These are phyloP conservation scores for Naganishia randhawae DNA, from an alignment of 768 basidiomycete genomes.

Conservation along the genomic window DNA sequence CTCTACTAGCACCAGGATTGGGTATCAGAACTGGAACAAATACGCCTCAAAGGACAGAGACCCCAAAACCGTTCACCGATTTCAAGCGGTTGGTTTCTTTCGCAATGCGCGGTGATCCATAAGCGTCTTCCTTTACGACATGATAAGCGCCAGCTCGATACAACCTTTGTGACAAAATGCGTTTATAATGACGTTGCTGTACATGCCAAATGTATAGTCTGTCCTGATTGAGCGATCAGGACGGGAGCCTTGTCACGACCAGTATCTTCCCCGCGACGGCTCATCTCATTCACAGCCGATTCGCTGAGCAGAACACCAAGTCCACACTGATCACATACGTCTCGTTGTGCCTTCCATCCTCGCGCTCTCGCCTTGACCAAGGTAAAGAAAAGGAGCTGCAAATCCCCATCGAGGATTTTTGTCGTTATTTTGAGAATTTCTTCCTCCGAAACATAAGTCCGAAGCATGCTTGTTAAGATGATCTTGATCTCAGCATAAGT, in stretches of 20 bases:
- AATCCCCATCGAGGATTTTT: slow-evolving; percentile 72
- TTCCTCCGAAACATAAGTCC: slow-evolving; percentile 85
- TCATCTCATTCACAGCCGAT: not conserved
- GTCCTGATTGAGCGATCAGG: not conserved
- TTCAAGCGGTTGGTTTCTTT: slow-evolving; percentile 84
- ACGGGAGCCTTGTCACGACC: not conserved
- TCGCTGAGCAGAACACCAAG: slow-evolving; percentile 7
- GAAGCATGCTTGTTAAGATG: slow-evolving; percentile 91
- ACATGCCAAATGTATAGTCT: slow-evolving; percentile 1
- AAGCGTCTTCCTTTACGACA: not conserved
- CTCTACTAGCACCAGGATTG: slow-evolving; percentile 1
- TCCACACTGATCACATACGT: not conserved
- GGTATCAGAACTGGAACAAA: slow-evolving; percentile 17
- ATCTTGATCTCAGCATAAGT: slow-evolving; percentile 82
- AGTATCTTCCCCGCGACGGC: not conserved
- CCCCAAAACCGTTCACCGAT: slow-evolving; percentile 80
- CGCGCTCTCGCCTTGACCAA: slow-evolving; percentile 46
- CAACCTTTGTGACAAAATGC: not conserved
- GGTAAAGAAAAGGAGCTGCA: slow-evolving; percentile 69
- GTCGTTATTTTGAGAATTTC: slow-evolving; percentile 83
- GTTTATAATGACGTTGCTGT: not conserved
- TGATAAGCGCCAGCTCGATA: not conserved
- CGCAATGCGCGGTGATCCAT: slow-evolving; percentile 54
- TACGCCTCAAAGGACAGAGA: slow-evolving; percentile 51
- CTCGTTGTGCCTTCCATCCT: slow-evolving; percentile 44